Evolutionary conservation across 1,139 yeast genomes (phyloP), one percentile per base, ranked within the genome.

Genomic region (Saccharomyces pastorianus): DNA sequence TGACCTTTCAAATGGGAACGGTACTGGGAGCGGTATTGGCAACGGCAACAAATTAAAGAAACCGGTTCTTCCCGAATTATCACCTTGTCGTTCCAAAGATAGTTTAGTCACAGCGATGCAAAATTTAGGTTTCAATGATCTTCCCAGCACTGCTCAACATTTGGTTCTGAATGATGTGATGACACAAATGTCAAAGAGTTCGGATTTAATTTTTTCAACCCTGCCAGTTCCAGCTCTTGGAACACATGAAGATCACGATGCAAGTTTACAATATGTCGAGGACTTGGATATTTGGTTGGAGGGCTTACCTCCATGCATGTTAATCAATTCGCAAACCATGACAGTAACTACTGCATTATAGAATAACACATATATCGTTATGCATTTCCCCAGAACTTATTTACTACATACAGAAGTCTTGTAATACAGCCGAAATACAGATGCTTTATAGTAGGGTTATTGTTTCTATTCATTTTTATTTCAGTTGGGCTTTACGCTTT

Each of bases 141-240:
- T 93, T 25, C 96, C 98, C 0, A 95, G 96, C 3, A 81, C 84
- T 61, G 95, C 96, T 0, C 99, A 93, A 70, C 96, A 91, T 68
- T 71, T 91, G 51, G 85, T 93, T 51, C 73, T 93, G 59, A 91
- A 93, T 67, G 96, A 90, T 60, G 74, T 93, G 61, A 90, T 93
- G 95, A 73, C 73, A 53, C 73, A 77, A 48, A 76, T 84, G 1
- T 85, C 93, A 0, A 71, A 72, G 25, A 75, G 77, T 13, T 85
- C 91, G 0, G 83, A 79, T 14, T 83, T 93, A 7, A 81, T 93
- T 2, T 87, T 93, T 66, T 84, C 96, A 0, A 91, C 98, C 0
- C 73, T 93, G 47, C 98, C 99, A 0, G 85, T 95, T 0, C 98
- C 99, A 0, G 75, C 82, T 1, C 74, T 85, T 25, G 96, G 96